Base-by-base conservation (phyloP, 1,139 yeast species). In the Pichia sp. region DNA sequence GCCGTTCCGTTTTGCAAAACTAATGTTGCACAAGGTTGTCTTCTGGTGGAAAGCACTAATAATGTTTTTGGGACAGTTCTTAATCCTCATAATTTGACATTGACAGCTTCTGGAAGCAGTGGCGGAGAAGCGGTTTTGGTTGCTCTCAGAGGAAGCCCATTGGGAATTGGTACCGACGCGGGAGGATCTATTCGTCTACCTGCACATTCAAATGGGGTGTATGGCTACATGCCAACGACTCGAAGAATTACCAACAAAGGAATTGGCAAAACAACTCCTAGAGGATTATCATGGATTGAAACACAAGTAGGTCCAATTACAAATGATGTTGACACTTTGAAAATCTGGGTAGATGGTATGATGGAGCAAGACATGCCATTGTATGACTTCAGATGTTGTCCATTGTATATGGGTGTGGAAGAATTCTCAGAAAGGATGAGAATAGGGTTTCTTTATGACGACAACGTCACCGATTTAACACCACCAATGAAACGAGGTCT, bases 151-250 rank as follows among this genome's bases (percentile, higher is more conserved):
- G 88, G 84, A 8, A 78, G 87, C 39, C 73, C 79, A 2, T 57
- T 84, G 42, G 91, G 91, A 40, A 73, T 85, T 52, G 91, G 91
- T n/a, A 77, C 86, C 39, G 93, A 85, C 66, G 84, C 85, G 59
- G 93, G 91, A 54, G 93, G 93, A 0, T 80, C 87, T 1, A 81
- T 85, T 57, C 75, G 93, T 62, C 81, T 77, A 7, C 93, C 93
- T 3, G 85, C 90, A 31, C 88, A 87, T 0, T 84, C 74, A 63
- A 76, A 82, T 48, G 88, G 88, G 21, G 66, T 77, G 51, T 79
- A 73, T 65, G 91, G 89, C 13, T 72, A 85, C 55, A 78, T 87
- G 67, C 90, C 90, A 40, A 74, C 88, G 10, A 72, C 85, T 5
- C 78, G 79, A 63, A 75, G 90, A 68, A 68, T 82, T 47, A 74